phyloP scores from a whole-genome alignment of 2,329 filamentous ascomycete genomes.

The Diaporthe humulicola region DNA sequence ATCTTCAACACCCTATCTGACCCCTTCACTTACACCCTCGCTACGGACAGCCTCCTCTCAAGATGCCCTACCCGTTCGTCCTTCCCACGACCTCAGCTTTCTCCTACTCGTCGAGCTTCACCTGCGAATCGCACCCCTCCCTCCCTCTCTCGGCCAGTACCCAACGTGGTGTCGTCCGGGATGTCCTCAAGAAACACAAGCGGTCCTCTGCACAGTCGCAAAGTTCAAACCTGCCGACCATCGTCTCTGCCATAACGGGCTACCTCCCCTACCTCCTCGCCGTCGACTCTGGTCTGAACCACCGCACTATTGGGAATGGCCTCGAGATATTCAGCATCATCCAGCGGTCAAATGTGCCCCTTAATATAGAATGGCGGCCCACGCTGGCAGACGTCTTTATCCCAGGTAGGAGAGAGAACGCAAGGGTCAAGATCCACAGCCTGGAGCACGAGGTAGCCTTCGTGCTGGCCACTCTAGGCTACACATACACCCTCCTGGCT shows the following conservation, averaged over 20 bases:
- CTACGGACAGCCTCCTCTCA: slow-evolving; percentile 41
- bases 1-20: background rate
- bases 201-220: slow-evolving; percentile 81
- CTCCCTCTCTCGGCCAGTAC: slow-evolving; percentile 86
- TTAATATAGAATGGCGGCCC: slow-evolving; percentile 85
- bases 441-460: slow-evolving; percentile 89
- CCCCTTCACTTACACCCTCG: slow-evolving; percentile 4
- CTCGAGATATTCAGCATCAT: slow-evolving; percentile 75
- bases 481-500: slow-evolving; percentile 79
- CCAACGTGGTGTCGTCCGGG: slow-evolving; percentile 84
- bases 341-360: slow-evolving; percentile 67
- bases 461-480: slow-evolving; percentile 81
- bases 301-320: slow-evolving; percentile 55
- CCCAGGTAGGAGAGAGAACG: slow-evolving; percentile 70
- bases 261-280: slow-evolving; percentile 90
- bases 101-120: slow-evolving; percentile 83
- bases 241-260: slow-evolving; percentile 77
- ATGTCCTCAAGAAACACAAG: slow-evolving; percentile 90
- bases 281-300: slow-evolving; percentile 79
- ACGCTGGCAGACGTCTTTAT: slow-evolving; percentile 77
- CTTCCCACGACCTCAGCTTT: slow-evolving; percentile 92
- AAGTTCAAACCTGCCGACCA: slow-evolving; percentile 75
- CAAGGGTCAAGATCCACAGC: slow-evolving; percentile 77
- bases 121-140: slow-evolving; percentile 87
- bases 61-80: slow-evolving; percentile 90